phyloP scores from a whole-genome alignment of 2,329 filamentous ascomycete species.

The Aspergillus aculeatus region DNA sequence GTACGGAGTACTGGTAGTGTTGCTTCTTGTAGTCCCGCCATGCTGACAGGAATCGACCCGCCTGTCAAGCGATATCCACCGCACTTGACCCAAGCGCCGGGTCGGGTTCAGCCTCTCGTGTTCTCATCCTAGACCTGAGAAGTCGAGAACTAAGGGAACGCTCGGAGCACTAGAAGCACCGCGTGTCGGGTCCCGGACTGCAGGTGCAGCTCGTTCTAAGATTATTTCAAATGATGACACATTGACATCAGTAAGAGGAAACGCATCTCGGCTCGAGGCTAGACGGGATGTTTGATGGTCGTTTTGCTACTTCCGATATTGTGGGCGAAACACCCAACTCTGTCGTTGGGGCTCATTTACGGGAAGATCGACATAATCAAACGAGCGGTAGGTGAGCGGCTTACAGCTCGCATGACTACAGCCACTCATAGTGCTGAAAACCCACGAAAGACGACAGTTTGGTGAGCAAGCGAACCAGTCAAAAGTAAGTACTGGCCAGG shows the following conservation, averaged over 20 bases:
- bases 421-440: neutral
- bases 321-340: neutral
- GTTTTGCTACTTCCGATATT: neutral
- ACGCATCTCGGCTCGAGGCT: neutral
- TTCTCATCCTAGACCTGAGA: neutral
- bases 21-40: neutral
- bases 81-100: conserved; percentile 12
- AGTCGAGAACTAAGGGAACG: conserved; percentile 6
- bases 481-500: neutral
- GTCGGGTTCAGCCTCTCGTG: neutral
- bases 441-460: neutral
- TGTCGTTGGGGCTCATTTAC: neutral
- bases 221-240: neutral
- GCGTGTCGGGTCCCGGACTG: conserved; percentile 13
- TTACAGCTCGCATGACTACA: neutral
- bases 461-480: neutral
- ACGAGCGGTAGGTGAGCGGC: neutral
- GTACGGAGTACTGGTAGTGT: neutral
- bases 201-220: neutral
- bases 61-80: neutral
- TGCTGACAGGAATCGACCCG: neutral
- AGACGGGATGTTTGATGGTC: neutral
- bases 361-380: neutral
- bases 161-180: conserved; percentile 13
- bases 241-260: neutral